Conservation (phyloP, 192 early-diverging fungal species). For the Coemansia sp. region DNA sequence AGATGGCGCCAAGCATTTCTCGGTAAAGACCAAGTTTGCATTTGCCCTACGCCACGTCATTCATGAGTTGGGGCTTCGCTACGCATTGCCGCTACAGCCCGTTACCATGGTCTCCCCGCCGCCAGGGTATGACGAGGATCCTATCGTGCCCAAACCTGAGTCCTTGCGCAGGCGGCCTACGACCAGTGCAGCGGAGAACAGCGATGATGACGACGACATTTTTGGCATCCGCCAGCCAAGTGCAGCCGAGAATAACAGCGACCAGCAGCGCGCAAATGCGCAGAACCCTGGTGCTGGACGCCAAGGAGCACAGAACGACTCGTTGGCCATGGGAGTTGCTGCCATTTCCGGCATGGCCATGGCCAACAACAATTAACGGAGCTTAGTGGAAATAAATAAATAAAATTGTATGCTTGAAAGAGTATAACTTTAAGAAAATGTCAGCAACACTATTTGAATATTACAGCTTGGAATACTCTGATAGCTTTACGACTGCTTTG, state of each 20-base stretch:
- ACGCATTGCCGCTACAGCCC: constrained; percentile 59
- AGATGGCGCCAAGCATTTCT: constrained; percentile 64
- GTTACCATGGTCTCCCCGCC: constrained; percentile 50
- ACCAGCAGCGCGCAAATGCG: background rate
- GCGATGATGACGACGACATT: constrained; percentile 41
- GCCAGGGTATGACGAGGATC: constrained; percentile 35
- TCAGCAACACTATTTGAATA: too few relatives aligned
- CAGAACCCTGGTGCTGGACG: background rate
- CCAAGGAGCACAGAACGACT: background rate
- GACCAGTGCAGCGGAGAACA: background rate
- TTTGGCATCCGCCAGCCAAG: constrained; percentile 22
- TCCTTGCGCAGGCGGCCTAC: background rate
- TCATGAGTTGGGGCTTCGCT: constrained; percentile 63
- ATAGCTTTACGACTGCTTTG: constrained; percentile 76
- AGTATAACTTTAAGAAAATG: too few relatives aligned
- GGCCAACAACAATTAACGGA: background rate
- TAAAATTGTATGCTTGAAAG: background rate
- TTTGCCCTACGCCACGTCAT: constrained; percentile 66
- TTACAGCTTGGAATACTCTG: constrained; percentile 23
- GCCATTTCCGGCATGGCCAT: constrained; percentile 15
- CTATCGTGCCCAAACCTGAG: background rate
- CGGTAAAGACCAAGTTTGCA: constrained; percentile 69
- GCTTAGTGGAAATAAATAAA: background rate
- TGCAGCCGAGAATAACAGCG: background rate
- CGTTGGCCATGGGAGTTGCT: background rate